Evolutionary conservation across 495 filamentous ascomycete genomes (phyloP), one percentile per base, ranked within the genome.

Genomic region (Opeltia flavorubescens): DNA sequence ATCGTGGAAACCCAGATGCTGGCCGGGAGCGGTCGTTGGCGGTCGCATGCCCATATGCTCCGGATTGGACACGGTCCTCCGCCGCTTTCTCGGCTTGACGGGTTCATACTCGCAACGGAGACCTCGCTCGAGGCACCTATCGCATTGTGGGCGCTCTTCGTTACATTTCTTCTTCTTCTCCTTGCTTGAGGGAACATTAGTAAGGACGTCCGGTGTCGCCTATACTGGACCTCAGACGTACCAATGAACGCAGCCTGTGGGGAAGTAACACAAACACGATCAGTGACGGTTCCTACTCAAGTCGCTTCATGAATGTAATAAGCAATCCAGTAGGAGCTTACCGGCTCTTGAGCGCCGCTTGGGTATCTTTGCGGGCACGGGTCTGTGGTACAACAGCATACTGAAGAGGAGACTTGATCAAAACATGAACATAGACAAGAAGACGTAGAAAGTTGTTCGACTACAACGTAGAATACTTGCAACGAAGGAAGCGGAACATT

Each of bases 141-240:
- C 64, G 58, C 76, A 80, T 46, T 67, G 60, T 2, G 76, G 76
- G 13, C 70, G 71, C 43, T 62, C 65, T 55, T 80, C 76, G 52
- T 80, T 75, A 54, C 76, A 80, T 62, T 80, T 80, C 58, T 80
- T 80, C 62, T 80, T 80, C 69, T 74, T 74, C 46, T 74, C 69
- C 51, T 73, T 74, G 55, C 70, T 72, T 39, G n/a, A 17, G 3
- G 15, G 43, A 27, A 15, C 9, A 13, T 20, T 13, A 5, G 55
- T 52, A 36, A 43, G 55, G 30, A 6, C 1, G 15, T 43, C 30
- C 18, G 26, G 40, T 3, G 40, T 27, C 21, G 65, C 74, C 49
- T 28, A 15, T 44, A 44, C 4, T 29, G 12, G 23, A 44, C 13
- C 4, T 28, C 9, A 44, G 24, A 44, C 28, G 42, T 66, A 78